Percentiles rank a stretch among this genome's conserved stretches.
These are phyloP conservation scores for Chaetomiaceae sp. DNA, from an alignment of 2,329 filamentous ascomycete species.

Conservation along the genomic window DNA sequence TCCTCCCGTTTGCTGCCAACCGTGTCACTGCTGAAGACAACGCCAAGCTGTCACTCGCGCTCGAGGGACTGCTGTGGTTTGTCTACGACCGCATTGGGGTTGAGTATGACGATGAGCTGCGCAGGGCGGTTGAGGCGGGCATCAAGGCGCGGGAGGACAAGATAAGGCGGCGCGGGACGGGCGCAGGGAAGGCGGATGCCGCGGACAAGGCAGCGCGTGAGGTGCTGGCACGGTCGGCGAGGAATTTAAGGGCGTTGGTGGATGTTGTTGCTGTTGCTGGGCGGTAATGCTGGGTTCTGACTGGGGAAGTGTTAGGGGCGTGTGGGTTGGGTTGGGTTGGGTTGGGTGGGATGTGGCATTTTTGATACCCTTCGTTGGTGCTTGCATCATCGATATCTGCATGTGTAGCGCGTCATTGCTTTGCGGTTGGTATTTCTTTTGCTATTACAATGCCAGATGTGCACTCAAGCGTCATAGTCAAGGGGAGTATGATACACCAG, in stretches of 20 bases:
- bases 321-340: background rate
- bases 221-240: conserved; percentile 39
- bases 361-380: conserved; percentile 13
- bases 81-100: conserved; percentile 35
- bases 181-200: conserved; percentile 21
- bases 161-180: conserved; percentile 29
- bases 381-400: background rate
- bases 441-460: too few species aligned
- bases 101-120: conserved; percentile 33
- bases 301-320: background rate
- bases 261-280: conserved; percentile 21
- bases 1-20: conserved; percentile 59
- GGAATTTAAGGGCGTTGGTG: conserved; percentile 37
- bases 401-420: background rate
- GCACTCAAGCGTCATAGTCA: too few species aligned
- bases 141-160: conserved; percentile 45
- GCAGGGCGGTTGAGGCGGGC: conserved; percentile 38
- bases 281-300: background rate
- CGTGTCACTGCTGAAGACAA: conserved; percentile 59
- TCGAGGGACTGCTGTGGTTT: conserved; percentile 59
- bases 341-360: background rate
- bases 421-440: background rate
- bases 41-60: conserved; percentile 61
- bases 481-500: too few species aligned
- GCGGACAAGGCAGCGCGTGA: conserved; percentile 38